These are phyloP conservation scores for Pistacia vera DNA, from an alignment of 345 rosid genomes.

Conservation along the genomic window DNA sequence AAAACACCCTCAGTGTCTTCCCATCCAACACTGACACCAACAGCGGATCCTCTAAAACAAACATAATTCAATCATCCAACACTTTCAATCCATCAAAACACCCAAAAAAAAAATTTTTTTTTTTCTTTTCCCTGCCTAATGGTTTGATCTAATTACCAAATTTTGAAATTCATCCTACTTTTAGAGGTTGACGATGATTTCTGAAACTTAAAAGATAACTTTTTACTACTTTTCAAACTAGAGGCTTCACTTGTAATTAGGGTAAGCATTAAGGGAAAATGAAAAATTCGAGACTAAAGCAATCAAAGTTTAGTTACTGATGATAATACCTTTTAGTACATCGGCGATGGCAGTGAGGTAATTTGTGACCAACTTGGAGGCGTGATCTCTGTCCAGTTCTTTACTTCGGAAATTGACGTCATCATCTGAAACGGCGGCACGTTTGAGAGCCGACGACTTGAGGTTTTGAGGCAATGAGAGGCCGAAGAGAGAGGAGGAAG, in stretches of 20 bases:
- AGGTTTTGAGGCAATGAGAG: slow-evolving; percentile 62
- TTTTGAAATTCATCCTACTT: too few relatives aligned
- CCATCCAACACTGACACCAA: slow-evolving; percentile 70
- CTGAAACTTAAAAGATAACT: too few relatives aligned
- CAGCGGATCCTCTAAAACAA: slow-evolving; percentile 58
- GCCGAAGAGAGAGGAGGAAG: slow-evolving; percentile 49
- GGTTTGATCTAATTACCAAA: too few relatives aligned
- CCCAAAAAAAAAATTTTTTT: background rate
- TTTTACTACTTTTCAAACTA: too few relatives aligned
- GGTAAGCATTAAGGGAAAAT: too few relatives aligned
- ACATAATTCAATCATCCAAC: too few relatives aligned
- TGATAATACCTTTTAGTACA: slow-evolving; percentile 54
- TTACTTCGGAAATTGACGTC: slow-evolving; percentile 38
- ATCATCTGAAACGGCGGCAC: slow-evolving; percentile 34
- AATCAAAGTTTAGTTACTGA: background rate
- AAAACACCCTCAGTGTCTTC: slow-evolving; percentile 49
- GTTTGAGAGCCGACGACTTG: slow-evolving; percentile 54
- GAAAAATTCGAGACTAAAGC: too few relatives aligned
- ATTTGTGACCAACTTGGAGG: slow-evolving; percentile 37
- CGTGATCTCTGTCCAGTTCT: slow-evolving; percentile 41
- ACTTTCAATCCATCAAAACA: background rate
- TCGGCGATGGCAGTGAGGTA: slow-evolving; percentile 67
- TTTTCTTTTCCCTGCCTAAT: too few relatives aligned
- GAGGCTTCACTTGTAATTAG: too few relatives aligned
- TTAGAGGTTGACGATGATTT: too few relatives aligned